phyloP scores from a whole-genome alignment of 176 grass and related monocot species.

The Oryza meridionalis region DNA sequence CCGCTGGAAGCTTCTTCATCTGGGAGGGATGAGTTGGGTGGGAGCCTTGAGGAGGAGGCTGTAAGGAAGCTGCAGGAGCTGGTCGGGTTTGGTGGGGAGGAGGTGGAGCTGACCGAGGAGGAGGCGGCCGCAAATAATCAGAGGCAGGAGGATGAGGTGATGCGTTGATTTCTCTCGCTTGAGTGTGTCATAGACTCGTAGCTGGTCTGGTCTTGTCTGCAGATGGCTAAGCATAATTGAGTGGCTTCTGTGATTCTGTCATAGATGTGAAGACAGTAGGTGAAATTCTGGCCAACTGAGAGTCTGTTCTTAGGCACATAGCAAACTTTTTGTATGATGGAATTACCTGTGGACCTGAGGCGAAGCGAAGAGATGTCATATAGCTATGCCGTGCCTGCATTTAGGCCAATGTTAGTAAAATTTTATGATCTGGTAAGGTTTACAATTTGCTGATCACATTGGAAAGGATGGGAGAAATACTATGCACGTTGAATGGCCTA shows the following conservation, averaged over 20 bases:
- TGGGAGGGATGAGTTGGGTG: constrained; percentile 24
- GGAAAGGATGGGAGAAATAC: not conserved
- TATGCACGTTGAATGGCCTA: not conserved
- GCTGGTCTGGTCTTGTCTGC: constrained; percentile 17
- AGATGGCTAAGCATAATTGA: not conserved
- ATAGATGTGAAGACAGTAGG: not conserved
- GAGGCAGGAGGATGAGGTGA: constrained; percentile 70
- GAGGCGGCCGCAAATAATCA: constrained; percentile 53
- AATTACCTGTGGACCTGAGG: not conserved
- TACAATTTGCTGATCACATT: not conserved
- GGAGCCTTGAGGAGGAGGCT: constrained; percentile 47
- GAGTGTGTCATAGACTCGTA: not conserved
- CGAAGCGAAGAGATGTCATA: not conserved
- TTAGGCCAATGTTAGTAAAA: not conserved
- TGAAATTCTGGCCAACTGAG: not conserved
- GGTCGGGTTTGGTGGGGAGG: constrained; percentile 26
- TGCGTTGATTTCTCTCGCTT: not conserved
- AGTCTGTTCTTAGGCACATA: not conserved
- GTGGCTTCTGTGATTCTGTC: not conserved
- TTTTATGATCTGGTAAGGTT: not conserved
- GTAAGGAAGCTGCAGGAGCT: constrained; percentile 63
- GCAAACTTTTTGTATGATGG: not conserved
- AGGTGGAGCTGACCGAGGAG: constrained; percentile 54
- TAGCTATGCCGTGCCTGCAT: not conserved
- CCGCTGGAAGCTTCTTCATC: constrained; percentile 42